These are phyloP conservation scores for Malassezia cuniculi DNA, from an alignment of 1,284 basidiomycete genomes.

Conservation along the genomic window DNA sequence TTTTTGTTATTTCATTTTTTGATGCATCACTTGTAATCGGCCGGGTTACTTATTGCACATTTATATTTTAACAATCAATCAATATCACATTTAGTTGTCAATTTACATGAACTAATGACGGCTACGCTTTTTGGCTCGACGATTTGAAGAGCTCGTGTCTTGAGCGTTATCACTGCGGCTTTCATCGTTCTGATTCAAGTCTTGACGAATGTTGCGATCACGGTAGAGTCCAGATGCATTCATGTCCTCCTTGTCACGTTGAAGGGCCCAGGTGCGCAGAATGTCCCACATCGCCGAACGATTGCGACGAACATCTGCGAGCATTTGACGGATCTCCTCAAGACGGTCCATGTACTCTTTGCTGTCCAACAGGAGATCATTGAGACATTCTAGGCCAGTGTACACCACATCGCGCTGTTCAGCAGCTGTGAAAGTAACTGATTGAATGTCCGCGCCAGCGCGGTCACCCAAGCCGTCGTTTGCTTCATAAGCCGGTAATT, in stretches of 20 bases:
- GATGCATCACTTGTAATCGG: background rate
- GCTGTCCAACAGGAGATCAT: conserved; percentile 48
- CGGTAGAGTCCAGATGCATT: background rate
- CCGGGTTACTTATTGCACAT: background rate
- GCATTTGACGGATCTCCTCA: conserved; percentile 47
- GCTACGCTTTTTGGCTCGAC: conserved; percentile 1
- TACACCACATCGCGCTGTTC: conserved; percentile 38
- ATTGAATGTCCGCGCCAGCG: too few relatives aligned
- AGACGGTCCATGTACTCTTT: conserved; percentile 49
- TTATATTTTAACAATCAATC: background rate
- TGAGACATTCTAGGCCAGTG: conserved; percentile 31
- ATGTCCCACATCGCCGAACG: conserved; percentile 10
- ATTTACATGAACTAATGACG: conserved; percentile 1
- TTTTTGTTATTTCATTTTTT: conserved; percentile 2
- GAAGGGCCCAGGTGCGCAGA: conserved; percentile 7
- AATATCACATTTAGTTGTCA: background rate
- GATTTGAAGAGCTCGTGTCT: too few relatives aligned
- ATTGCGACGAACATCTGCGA: conserved; percentile 9
- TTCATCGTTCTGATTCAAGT: background rate
- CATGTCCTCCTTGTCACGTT: conserved; percentile 9
- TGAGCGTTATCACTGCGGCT: background rate
- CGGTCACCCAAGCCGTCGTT: conserved; percentile 21
- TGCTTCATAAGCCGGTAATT: conserved; percentile 17
- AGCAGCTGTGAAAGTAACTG: conserved; percentile 15
- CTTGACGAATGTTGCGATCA: background rate